Percentiles rank a stretch among this genome's conserved stretches.
Evolutionary conservation across 257 asterid genomes (phyloP).

Genomic region (Salvia miltiorrhiza): DNA sequence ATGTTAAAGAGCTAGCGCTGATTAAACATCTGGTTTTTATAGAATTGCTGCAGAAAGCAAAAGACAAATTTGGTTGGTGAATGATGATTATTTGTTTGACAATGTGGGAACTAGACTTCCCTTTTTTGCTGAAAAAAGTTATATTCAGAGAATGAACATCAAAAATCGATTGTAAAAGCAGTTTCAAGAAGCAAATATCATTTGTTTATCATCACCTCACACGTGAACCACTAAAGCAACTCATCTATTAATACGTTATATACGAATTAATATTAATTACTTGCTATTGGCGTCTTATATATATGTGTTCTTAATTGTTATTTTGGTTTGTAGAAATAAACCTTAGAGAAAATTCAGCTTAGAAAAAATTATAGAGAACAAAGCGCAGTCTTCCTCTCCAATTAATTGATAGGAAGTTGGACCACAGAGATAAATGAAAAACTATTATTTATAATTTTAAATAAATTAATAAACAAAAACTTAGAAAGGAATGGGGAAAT

Average conservation of each 20-base stretch:
- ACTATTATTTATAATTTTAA: no score
- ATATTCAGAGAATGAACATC: slow-evolving; percentile 3
- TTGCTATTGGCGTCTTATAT: not conserved
- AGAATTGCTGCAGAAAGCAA: not conserved
- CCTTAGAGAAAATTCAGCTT: no score
- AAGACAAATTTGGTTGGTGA: slow-evolving; percentile 6
- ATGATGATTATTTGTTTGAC: not conserved
- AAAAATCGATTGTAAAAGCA: not conserved
- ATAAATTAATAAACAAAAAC: no score
- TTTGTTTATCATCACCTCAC: not conserved
- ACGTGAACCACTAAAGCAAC: not conserved
- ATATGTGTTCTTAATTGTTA: not conserved
- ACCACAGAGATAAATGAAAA: no score
- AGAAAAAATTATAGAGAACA: no score
- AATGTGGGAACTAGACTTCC: not conserved
- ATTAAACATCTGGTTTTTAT: not conserved
- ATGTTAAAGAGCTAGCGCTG: no score
- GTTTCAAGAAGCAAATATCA: not conserved
- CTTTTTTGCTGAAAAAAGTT: not conserved
- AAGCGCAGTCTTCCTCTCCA: no score
- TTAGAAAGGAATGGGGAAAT: no score
- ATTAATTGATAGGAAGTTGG: no score
- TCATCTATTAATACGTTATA: not conserved
- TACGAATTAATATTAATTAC: not conserved
- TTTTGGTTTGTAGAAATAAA: not conserved